These are phyloP conservation scores for Candolleomyces aberdarensis DNA, from an alignment of 768 basidiomycete genomes.

Conservation along the genomic window DNA sequence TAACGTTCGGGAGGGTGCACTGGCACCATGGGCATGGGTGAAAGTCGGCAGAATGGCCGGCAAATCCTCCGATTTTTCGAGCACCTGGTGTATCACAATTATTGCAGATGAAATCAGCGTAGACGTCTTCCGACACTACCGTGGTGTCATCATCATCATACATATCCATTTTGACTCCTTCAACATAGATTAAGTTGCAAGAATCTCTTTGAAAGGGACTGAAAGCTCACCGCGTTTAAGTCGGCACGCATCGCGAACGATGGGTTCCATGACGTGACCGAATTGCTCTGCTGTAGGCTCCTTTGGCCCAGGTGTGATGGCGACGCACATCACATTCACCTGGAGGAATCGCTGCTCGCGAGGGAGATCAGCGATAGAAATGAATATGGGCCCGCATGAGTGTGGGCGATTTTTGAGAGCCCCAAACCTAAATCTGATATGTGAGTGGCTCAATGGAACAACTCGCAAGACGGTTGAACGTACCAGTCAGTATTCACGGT, in stretches of 20 bases:
- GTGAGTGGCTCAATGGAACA: not conserved
- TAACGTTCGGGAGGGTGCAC: slow-evolving; percentile 15
- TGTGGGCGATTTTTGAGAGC: slow-evolving; percentile 19
- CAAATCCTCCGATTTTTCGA: slow-evolving; percentile 21
- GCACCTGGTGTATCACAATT: slow-evolving; percentile 26
- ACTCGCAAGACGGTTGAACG: slow-evolving; percentile 21
- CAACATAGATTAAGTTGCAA: not conserved
- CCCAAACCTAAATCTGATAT: slow-evolving; percentile 28
- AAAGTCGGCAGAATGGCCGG: slow-evolving; percentile 22
- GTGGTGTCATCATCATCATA: slow-evolving; percentile 11
- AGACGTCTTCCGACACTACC: slow-evolving; percentile 5
- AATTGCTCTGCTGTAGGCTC: slow-evolving; percentile 6
- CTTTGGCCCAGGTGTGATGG: slow-evolving; percentile 10
- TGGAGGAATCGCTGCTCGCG: slow-evolving; percentile 16
- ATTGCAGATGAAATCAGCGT: slow-evolving; percentile 20
- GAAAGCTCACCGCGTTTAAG: slow-evolving; percentile 20
- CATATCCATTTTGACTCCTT: slow-evolving; percentile 25
- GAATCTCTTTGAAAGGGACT: not conserved
- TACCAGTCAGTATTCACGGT: not conserved
- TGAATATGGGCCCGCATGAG: slow-evolving; percentile 21
- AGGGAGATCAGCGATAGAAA: slow-evolving; percentile 20
- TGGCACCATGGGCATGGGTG: slow-evolving; percentile 26
- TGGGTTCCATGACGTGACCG: slow-evolving; percentile 20
- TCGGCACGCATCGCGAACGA: slow-evolving; percentile 12
- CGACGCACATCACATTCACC: slow-evolving; percentile 17